Evolutionary conservation across 345 rosid genomes (phyloP).

Genomic region (Viola odorata): DNA sequence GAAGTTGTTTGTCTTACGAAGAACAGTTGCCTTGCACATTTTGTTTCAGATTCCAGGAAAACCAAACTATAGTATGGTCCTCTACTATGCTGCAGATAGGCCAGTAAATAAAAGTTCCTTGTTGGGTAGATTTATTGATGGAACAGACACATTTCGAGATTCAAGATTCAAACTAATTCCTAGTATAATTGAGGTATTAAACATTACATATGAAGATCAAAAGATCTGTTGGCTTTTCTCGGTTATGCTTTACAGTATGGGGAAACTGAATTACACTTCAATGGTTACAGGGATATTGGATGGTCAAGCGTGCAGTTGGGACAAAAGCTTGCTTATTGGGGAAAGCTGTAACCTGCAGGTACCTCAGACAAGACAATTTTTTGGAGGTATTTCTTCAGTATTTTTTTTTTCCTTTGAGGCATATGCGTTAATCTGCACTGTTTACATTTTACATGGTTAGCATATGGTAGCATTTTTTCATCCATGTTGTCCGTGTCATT

Average conservation of each 20-base stretch:
- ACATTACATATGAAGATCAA: neutral
- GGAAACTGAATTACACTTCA: slow-evolving; percentile 4
- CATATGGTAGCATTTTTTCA: too few relatives aligned
- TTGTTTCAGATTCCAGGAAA: slow-evolving; percentile 77
- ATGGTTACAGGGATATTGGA: slow-evolving; percentile 84
- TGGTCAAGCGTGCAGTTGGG: slow-evolving; percentile 99
- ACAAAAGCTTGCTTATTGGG: slow-evolving; percentile 95
- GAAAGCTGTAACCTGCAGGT: slow-evolving; percentile 94
- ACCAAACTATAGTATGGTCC: slow-evolving; percentile 88
- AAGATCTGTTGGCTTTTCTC: neutral
- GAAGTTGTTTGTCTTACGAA: slow-evolving; percentile 8
- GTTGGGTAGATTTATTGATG: slow-evolving; percentile 76
- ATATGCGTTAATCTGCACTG: too few relatives aligned
- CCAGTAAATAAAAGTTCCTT: slow-evolving; percentile 68
- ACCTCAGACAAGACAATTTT: slow-evolving; percentile 88
- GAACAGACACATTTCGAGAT: slow-evolving; percentile 77
- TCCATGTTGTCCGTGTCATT: too few relatives aligned
- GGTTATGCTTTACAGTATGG: slow-evolving; percentile 4
- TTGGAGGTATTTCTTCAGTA: slow-evolving; percentile 50
- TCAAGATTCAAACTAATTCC: slow-evolving; percentile 91
- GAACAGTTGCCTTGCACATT: neutral
- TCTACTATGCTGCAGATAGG: slow-evolving; percentile 82
- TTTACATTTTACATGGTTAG: too few relatives aligned
- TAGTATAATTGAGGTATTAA: slow-evolving; percentile 77
- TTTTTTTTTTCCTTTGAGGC: neutral